Evolutionary conservation across 1,284 basidiomycete species (phyloP), one percentile per base, ranked within the genome.

Genomic region (Phlebopus sp.): DNA sequence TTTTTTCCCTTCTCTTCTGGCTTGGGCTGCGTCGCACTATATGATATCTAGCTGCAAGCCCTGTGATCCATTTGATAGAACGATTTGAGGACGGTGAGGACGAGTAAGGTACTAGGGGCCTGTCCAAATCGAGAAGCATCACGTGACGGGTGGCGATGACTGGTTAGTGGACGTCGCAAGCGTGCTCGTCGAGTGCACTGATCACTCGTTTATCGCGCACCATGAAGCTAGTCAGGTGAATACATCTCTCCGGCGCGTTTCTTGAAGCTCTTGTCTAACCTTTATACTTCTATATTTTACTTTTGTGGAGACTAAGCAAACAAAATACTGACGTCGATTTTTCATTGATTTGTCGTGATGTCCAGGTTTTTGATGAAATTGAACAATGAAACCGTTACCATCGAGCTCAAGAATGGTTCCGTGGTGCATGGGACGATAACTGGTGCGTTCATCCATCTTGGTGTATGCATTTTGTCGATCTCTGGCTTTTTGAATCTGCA

Each of bases 341-440:
- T 56, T 59, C 49, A 47, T 60, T 44, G 37, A 35, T 55, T 53
- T 27, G 13, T 10, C 11, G 37, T 56, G 31, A 34, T 37, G 43
- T 42, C 66, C 9, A 96, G 93, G 69, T 96, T 97, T 74, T 82
- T 97, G 79, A 98, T 98, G 96, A 99, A 98, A 81, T 76, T 99
- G 73, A 97, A 97, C 82, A 98, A 98, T 70, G 96, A 99, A 81
- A 96, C 94, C 59, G 95, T 98, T 58, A 93, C 94, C 56, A 86
- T 99, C 69, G 95, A 99, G 76, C 82, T 99, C 62, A 99, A 99
- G 76, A 98, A 99, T 59, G 96, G 96, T 37, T 93, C 93, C 1
- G 75, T 95, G 48, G 87, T 99, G 23, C 91, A 97, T 64, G 96
- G 96, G 14, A 99, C 96, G 19, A 97, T 99, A 67, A 97, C 94